phyloP scores from a whole-genome alignment of 306 rosid species.

The Macrotyloma uniflorum region DNA sequence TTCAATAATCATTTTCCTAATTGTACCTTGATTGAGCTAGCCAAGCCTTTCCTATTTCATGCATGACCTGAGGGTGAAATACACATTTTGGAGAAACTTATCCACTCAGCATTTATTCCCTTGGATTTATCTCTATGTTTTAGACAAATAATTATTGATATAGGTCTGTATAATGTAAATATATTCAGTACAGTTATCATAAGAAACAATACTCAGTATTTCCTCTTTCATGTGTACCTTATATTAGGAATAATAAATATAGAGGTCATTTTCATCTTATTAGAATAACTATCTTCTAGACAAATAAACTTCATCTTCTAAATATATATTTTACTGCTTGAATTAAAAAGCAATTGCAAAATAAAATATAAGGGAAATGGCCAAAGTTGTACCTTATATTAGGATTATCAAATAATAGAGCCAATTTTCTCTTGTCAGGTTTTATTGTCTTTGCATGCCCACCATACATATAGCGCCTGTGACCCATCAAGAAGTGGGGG shows the following conservation, averaged over 20 bases:
- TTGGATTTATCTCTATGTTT: background rate
- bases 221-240: slow-evolving; percentile 42
- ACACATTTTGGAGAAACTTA: background rate
- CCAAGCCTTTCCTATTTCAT: background rate
- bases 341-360: background rate
- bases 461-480: slow-evolving; percentile 75
- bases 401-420: slow-evolving; percentile 71
- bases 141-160: background rate
- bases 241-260: slow-evolving; percentile 56
- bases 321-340: background rate
- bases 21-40: background rate
- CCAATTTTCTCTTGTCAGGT: slow-evolving; percentile 93
- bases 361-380: slow-evolving; percentile 13
- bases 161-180: background rate
- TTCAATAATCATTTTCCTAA: background rate
- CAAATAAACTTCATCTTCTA: background rate
- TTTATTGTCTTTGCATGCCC: slow-evolving; percentile 94
- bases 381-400: slow-evolving; percentile 63
- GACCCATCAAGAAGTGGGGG: slow-evolving; percentile 98
- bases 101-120: background rate
- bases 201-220: background rate
- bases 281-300: slow-evolving; percentile 59
- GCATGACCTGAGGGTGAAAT: background rate
- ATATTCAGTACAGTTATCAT: background rate
- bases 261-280: slow-evolving; percentile 61